Conservation (phyloP, 2,329 filamentous ascomycete species). For the Talaromyces islandicus region DNA sequence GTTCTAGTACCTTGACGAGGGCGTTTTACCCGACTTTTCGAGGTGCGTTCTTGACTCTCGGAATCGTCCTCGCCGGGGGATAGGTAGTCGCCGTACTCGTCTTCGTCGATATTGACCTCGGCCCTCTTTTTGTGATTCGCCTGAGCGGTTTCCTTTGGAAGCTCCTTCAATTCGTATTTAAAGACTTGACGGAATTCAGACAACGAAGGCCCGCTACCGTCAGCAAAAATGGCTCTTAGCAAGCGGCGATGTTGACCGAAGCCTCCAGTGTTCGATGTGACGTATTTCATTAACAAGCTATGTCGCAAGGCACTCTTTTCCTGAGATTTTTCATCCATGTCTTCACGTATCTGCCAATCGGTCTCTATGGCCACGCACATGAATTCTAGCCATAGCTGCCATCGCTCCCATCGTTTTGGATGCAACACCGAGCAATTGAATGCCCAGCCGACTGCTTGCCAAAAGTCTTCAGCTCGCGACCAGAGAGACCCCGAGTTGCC, state of each 20-base stretch:
- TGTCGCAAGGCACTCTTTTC: slow-evolving; percentile 19
- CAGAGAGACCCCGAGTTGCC: slow-evolving; percentile 64
- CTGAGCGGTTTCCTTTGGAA: slow-evolving; percentile 20
- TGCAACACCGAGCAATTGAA: slow-evolving; percentile 79
- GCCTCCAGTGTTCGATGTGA: slow-evolving; percentile 23
- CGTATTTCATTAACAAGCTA: slow-evolving; percentile 40
- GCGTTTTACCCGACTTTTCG: slow-evolving; percentile 24
- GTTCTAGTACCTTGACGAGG: slow-evolving; percentile 23
- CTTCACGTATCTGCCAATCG: slow-evolving; percentile 36
- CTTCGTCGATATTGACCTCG: slow-evolving; percentile 41
- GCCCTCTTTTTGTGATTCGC: slow-evolving; percentile 26
- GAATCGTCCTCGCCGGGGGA: slow-evolving; percentile 31
- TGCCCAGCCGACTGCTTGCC: slow-evolving; percentile 83
- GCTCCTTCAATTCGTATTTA: slow-evolving; percentile 37
- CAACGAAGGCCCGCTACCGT: slow-evolving; percentile 30
- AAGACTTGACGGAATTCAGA: slow-evolving; percentile 43
- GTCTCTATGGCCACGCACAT: slow-evolving; percentile 49
- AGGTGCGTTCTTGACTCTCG: slow-evolving; percentile 17
- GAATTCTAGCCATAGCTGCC: slow-evolving; percentile 72
- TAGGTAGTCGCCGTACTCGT: slow-evolving; percentile 42
- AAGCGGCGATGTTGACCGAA: slow-evolving; percentile 36
- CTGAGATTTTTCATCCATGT: slow-evolving; percentile 12
- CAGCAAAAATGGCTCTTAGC: slow-evolving; percentile 42
- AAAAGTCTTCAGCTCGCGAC: slow-evolving; percentile 76
- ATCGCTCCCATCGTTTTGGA: slow-evolving; percentile 70